Base-by-base conservation (phyloP, 306 rosid species). In the Ochetophila trinervis region DNA sequence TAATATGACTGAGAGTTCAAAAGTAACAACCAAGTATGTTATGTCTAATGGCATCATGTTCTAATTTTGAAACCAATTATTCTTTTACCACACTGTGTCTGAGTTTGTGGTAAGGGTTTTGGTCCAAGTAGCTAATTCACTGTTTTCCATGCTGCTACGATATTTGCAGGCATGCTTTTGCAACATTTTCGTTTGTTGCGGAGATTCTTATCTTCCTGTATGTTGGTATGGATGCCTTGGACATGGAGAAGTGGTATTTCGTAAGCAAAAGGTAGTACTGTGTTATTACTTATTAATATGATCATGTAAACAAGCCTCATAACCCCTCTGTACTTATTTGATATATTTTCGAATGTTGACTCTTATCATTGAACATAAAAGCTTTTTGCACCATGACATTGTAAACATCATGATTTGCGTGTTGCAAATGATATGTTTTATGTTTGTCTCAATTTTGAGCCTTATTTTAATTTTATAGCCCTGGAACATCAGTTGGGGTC, bases 221-320 rank as follows among this genome's bases (percentile, higher is more conserved):
- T 60, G 91, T 86, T 45, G 91, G 88, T 36, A 83, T 86, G 91
- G 88, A 86, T 76, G 86, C 91, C 75, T 49, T 83, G 83, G 91
- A 86, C 74, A 79, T 79, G 0, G 88, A 86, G 69, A 86, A 83
- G 76, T 83, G 88, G 85, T 77, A 17, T 54, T 50, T 72, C 53
- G 88, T 77, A 19, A 19, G 66, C 50, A 36, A 72, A 24, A 83
- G 88, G 92, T 86, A 74, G 45, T 40, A 8, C 45, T 3, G 10
- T 40, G 32, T 27, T 27, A 27, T 27, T 27, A 27, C 32, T 40
- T 40, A 6, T 40, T 12, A 8, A 12, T 40, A 40, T 40, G 12
- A 40, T 40, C 12, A 8, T 40, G 10, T 40, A 40, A 0, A 40
- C 8, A 40, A 40, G 45, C 12, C 45, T 40, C 15, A 40, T 40